Conservation (phyloP, 352 stramenopile genomes). For the Blastocystis sp. region DNA sequence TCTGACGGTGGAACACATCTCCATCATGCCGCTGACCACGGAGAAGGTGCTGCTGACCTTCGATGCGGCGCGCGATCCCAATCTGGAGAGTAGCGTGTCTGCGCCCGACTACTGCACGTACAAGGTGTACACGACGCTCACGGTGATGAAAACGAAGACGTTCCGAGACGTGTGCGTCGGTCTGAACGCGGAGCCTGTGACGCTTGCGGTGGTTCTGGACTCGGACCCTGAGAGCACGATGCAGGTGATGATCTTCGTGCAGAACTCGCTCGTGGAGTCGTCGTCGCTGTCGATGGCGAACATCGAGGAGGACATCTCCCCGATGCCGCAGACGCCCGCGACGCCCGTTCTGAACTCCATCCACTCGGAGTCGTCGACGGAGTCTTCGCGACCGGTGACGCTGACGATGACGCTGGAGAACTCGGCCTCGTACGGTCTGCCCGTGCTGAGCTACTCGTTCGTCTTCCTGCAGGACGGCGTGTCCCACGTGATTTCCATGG, state of each 20-base stretch:
- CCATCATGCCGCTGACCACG: not conserved
- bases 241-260: not conserved
- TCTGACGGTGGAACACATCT: not conserved
- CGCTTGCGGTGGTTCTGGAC: not conserved
- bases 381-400: not conserved
- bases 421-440: not conserved
- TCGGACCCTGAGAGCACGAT: not conserved
- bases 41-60: not conserved
- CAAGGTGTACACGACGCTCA: not conserved
- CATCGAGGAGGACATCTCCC: not conserved
- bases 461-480: not conserved
- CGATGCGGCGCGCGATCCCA: not conserved
- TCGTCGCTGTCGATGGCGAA: not conserved
- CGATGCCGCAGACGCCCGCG: not conserved
- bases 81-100: not conserved
- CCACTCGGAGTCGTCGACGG: not conserved
- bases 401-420: not conserved
- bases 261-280: not conserved
- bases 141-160: not conserved
- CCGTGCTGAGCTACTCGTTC: conserved; percentile 2
- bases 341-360: not conserved
- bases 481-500: not conserved
- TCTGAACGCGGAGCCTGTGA: not conserved
- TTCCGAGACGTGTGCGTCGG: conserved; percentile 25
- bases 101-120: not conserved